phyloP scores from a whole-genome alignment of 1,284 basidiomycete species.

The Irpex lacteus region DNA sequence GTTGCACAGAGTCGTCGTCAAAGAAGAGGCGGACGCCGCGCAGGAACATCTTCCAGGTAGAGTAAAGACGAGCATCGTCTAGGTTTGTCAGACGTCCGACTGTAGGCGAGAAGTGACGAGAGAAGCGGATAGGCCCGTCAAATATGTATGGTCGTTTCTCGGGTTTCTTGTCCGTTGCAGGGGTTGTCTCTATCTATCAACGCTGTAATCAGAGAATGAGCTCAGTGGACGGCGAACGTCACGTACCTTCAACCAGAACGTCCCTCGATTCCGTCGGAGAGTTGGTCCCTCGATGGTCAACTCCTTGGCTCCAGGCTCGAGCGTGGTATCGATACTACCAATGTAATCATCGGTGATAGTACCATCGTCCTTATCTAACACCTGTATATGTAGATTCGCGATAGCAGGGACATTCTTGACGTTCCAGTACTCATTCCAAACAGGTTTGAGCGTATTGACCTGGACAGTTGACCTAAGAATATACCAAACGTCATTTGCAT shows the following conservation, averaged over 20 bases:
- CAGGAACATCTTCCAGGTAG: conserved; percentile 77
- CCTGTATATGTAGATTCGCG: conserved; percentile 54
- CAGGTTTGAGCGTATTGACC: conserved; percentile 52
- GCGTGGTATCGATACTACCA: conserved; percentile 56
- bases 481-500: not conserved
- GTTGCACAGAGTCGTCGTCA: conserved; percentile 49
- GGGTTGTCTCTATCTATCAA: conserved; percentile 40
- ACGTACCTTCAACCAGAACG: conserved; percentile 65
- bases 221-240: not conserved
- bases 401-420: conserved; percentile 66
- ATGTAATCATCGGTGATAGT: conserved; percentile 59
- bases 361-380: conserved; percentile 67
- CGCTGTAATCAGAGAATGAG: not conserved
- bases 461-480: conserved; percentile 60
- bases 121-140: conserved; percentile 70
- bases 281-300: conserved; percentile 52
- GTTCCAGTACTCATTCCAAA: conserved; percentile 74
- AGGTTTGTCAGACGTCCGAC: conserved; percentile 60
- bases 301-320: conserved; percentile 59
- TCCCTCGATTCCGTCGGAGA: conserved; percentile 48
- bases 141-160: conserved; percentile 55
- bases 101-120: conserved; percentile 66
- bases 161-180: conserved; percentile 35
- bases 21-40: conserved; percentile 59
- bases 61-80: conserved; percentile 65